A percentile compares a stretch with the other conserved stretches of the same genome.
Evolutionary conservation across 2,329 filamentous ascomycete genomes (phyloP).

Genomic region (Diaporthe humulicola): DNA sequence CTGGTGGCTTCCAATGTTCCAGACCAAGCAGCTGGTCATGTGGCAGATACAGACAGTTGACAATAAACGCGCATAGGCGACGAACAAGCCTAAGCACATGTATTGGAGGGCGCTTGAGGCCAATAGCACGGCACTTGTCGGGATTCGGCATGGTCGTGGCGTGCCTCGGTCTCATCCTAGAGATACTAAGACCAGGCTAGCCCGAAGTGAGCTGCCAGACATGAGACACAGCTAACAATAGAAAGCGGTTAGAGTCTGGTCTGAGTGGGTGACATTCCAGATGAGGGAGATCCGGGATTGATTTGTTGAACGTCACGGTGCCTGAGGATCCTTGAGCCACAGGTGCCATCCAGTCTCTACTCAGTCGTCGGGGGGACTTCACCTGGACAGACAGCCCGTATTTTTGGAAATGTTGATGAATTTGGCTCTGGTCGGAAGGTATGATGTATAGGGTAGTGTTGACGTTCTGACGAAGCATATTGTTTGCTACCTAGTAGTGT

Average conservation of each 20-base stretch:
- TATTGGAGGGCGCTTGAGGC: not conserved
- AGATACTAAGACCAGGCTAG: constrained; percentile 12
- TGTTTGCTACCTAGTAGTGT: not conserved
- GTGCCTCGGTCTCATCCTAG: not conserved
- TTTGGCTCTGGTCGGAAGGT: too few relatives aligned
- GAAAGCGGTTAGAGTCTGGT: not conserved
- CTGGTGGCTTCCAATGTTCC: too few relatives aligned
- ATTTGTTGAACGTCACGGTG: not conserved
- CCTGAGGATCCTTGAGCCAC: not conserved
- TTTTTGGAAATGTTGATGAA: not conserved
- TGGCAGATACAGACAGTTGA: not conserved
- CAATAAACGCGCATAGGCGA: not conserved
- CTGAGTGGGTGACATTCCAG: constrained; percentile 4
- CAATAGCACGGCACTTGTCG: constrained; percentile 14
- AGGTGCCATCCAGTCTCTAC: not conserved
- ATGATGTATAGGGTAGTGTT: not conserved
- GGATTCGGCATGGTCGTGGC: not conserved
- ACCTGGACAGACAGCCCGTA: not conserved
- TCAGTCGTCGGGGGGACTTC: not conserved
- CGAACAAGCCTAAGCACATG: not conserved
- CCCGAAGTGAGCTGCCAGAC: constrained; percentile 3
- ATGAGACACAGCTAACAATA: constrained; percentile 24
- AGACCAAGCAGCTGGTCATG: not conserved
- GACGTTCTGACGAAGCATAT: not conserved
- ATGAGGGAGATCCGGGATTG: not conserved